Evolutionary conservation across 306 rosid genomes (phyloP).

Genomic region (Quercus engelmannii): DNA sequence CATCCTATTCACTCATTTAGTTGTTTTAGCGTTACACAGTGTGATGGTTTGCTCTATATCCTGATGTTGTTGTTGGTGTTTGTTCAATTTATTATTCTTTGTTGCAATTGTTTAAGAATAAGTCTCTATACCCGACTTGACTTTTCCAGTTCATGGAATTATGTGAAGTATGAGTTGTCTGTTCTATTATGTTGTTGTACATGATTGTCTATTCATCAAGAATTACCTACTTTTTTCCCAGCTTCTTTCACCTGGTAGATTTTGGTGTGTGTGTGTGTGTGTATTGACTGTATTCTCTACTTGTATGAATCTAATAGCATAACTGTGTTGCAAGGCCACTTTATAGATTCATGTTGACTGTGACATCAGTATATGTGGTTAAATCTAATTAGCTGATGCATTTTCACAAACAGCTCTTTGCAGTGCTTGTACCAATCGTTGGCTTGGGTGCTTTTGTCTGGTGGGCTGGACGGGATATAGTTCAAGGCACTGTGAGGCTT

Average conservation of each 20-base stretch:
- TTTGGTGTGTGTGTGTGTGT: no score
- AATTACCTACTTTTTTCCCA: no score
- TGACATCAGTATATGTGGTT: slow-evolving; percentile 4
- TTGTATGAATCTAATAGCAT: not conserved
- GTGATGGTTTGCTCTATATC: not conserved
- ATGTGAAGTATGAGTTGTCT: not conserved
- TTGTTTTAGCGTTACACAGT: not conserved
- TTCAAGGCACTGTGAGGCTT: slow-evolving; percentile 78
- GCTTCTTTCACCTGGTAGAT: no score
- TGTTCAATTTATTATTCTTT: not conserved
- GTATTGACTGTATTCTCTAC: not conserved
- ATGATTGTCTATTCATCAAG: not conserved
- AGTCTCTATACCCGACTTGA: not conserved
- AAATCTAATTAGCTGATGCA: slow-evolving; percentile 8
- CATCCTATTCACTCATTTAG: not conserved
- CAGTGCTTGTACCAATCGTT: slow-evolving; percentile 74
- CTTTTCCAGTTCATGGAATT: not conserved
- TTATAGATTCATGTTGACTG: not conserved
- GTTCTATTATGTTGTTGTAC: not conserved
- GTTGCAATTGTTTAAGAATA: not conserved
- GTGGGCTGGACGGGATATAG: slow-evolving; percentile 97
- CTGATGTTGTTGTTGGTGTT: not conserved
- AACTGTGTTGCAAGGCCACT: not conserved
- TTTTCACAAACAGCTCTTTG: slow-evolving; percentile 60
- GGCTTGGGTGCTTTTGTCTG: slow-evolving; percentile 89